Evolutionary conservation across 805 yeast species (phyloP).

Genomic region (Lachancea waltii): DNA sequence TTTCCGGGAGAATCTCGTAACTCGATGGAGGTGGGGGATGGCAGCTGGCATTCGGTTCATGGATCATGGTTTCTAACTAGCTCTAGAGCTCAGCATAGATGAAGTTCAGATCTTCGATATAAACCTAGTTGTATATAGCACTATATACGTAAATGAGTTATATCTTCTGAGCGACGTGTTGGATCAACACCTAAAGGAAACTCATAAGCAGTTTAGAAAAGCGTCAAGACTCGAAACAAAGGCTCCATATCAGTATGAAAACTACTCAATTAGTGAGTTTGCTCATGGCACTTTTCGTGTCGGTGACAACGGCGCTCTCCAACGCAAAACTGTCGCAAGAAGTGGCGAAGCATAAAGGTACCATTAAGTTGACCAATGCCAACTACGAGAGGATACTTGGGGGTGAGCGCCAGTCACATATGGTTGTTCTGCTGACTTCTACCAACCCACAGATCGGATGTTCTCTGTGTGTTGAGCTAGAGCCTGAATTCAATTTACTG

Average conservation of each 20-base stretch:
- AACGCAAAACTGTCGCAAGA: constrained; percentile 24
- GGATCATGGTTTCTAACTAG: too few species aligned
- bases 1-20: too few species aligned
- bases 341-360: constrained; percentile 30
- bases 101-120: too few species aligned
- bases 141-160: too few species aligned
- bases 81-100: too few species aligned
- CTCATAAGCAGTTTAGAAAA: too few species aligned
- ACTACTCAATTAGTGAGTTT: constrained; percentile 2
- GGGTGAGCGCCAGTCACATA: constrained; percentile 63
- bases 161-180: too few species aligned
- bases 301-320: constrained; percentile 13
- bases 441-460: constrained; percentile 70
- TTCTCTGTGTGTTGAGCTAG: constrained; percentile 59
- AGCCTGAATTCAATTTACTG: constrained; percentile 54
- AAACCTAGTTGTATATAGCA: too few species aligned
- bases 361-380: constrained; percentile 49
- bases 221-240: too few species aligned
- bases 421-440: constrained; percentile 69
- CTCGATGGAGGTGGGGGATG: too few species aligned
- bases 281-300: constrained; percentile 2
- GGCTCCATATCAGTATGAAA: constrained; percentile 4
- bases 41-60: too few species aligned
- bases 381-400: constrained; percentile 51
- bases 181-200: too few species aligned